A percentile compares a stretch with the other conserved stretches of the same genome.
These are phyloP conservation scores for Zygosaccharomyces bailii DNA, from an alignment of 805 yeast genomes.

Conservation along the genomic window DNA sequence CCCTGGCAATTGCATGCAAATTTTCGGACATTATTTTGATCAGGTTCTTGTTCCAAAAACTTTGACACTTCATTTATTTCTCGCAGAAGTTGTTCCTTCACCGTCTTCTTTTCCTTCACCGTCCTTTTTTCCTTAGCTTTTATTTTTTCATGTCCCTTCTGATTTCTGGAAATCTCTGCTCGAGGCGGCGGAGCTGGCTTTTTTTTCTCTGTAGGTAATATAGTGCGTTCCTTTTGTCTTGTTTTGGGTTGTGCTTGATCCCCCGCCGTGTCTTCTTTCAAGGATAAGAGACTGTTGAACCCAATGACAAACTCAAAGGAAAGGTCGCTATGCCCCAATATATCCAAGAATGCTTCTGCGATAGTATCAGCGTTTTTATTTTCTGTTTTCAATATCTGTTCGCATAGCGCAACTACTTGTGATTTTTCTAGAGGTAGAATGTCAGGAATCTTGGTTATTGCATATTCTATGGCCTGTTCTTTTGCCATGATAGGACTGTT, in stretches of 20 bases:
- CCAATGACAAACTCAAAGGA: constrained; percentile 32
- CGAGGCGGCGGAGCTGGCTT: not conserved
- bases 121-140: constrained; percentile 1
- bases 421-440: constrained; percentile 33
- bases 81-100: constrained; percentile 52
- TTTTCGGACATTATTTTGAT: constrained; percentile 20
- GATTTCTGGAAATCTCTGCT: not conserved
- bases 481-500: constrained; percentile 24
- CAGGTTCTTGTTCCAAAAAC: constrained; percentile 44
- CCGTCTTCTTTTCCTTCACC: constrained; percentile 23
- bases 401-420: constrained; percentile 28
- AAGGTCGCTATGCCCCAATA: constrained; percentile 33
- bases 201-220: not conserved
- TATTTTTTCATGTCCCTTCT: not conserved
- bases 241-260: not conserved
- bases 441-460: constrained; percentile 28
- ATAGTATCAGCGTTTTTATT: constrained; percentile 24
- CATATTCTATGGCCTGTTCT: constrained; percentile 30
- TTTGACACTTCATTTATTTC: constrained; percentile 64
- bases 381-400: constrained; percentile 25
- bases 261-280: not conserved
- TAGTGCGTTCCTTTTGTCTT: not conserved
- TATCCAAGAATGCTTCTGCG: constrained; percentile 31
- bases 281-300: constrained; percentile 26
- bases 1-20: constrained; percentile 79